Conservation (phyloP, 352 stramenopile species). For the Phytophthora kernoviae region DNA sequence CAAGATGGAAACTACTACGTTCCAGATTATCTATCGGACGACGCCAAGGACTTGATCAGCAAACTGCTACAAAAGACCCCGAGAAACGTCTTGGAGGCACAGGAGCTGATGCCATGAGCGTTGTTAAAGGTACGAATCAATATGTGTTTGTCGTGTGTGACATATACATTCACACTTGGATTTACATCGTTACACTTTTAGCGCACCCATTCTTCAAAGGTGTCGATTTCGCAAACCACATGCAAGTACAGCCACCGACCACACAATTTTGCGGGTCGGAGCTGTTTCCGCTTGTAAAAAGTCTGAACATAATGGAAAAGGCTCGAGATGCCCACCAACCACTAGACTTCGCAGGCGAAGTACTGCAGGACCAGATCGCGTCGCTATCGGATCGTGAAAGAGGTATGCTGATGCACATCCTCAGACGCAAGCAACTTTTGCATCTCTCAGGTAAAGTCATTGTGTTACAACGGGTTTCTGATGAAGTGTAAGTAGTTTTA, state of each 20-base stretch:
- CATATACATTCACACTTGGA: background rate
- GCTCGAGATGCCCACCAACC: constrained; percentile 16
- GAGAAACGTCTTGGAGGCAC: constrained; percentile 33
- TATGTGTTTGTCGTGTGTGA: background rate
- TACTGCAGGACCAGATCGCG: constrained; percentile 46
- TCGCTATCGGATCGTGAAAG: constrained; percentile 35
- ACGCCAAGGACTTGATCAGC: constrained; percentile 67
- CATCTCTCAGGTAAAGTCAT: constrained; percentile 54
- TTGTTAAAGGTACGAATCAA: constrained; percentile 60
- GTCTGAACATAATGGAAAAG: constrained; percentile 50
- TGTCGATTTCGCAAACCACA: constrained; percentile 73
- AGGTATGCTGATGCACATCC: constrained; percentile 76
- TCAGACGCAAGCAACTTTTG: constrained; percentile 75
- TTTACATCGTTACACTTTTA: constrained; percentile 21
- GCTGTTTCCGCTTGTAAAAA: constrained; percentile 52
- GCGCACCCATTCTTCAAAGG: constrained; percentile 76
- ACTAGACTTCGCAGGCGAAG: constrained; percentile 37
- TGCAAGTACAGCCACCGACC: constrained; percentile 37
- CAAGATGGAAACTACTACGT: constrained; percentile 63
- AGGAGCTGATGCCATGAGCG: constrained; percentile 35
- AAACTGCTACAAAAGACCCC: constrained; percentile 60
- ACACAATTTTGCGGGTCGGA: constrained; percentile 46
- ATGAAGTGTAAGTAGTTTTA: background rate
- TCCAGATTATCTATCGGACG: constrained; percentile 65
- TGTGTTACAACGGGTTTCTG: background rate